phyloP scores from a whole-genome alignment of 768 basidiomycete species.

The Rhodotorula paludigena region DNA sequence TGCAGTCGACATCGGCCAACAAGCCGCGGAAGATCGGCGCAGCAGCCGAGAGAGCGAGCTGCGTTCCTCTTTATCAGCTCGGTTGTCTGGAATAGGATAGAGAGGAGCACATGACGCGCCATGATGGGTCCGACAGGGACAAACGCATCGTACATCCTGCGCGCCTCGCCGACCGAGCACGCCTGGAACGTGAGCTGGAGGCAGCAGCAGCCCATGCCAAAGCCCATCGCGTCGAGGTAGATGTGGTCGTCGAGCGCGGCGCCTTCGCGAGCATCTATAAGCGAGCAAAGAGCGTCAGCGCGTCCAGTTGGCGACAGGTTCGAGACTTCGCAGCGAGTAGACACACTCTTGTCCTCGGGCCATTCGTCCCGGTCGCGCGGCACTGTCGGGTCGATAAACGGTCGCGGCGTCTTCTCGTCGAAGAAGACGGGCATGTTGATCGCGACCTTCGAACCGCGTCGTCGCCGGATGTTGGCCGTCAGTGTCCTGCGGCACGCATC shows the following conservation, averaged over 20 bases:
- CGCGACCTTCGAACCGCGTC: conserved; percentile 87
- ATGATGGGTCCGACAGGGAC: conserved; percentile 92
- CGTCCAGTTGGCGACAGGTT: background rate
- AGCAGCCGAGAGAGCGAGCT: conserved; percentile 90
- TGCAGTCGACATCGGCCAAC: conserved; percentile 91
- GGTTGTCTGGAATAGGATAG: background rate
- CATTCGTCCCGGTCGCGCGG: conserved; percentile 79
- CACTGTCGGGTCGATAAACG: conserved; percentile 88
- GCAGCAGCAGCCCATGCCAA: conserved; percentile 99
- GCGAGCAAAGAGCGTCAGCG: background rate
- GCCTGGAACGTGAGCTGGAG: conserved; percentile 96
- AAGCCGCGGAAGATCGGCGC: conserved; percentile 93
- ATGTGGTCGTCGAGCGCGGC: conserved; percentile 86
- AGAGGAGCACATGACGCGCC: conserved; percentile 53
- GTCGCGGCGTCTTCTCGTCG: conserved; percentile 76
- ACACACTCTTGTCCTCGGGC: conserved; percentile 73
- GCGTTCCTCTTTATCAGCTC: background rate
- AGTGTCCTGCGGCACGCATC: conserved; percentile 61
- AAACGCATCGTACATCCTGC: conserved; percentile 90
- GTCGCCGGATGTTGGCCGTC: conserved; percentile 88
- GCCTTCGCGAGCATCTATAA: conserved; percentile 76
- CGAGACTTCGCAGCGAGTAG: background rate
- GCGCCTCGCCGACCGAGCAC: conserved; percentile 80
- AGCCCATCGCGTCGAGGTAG: conserved; percentile 99
- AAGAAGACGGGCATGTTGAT: conserved; percentile 92